Percentiles rank a stretch among this genome's conserved stretches.
Conservation (phyloP, 2,329 filamentous ascomycete species). For the Calonectria pseudoturangicola region DNA sequence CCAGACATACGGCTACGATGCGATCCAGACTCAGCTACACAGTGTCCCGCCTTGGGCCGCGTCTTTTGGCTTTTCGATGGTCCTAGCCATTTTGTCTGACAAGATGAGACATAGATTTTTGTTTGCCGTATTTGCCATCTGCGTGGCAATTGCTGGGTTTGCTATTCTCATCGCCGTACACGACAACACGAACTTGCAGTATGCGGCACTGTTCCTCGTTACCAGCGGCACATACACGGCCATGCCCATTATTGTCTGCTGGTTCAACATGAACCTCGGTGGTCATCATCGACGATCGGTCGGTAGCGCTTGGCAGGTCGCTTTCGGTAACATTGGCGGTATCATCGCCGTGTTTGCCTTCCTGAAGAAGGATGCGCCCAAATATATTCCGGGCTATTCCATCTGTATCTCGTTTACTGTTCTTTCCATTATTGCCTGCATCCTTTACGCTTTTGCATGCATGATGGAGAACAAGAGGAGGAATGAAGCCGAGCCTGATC, state of each 20-base stretch:
- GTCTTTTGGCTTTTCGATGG: constrained; percentile 87
- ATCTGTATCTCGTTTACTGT: constrained; percentile 85
- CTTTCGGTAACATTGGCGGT: constrained; percentile 86
- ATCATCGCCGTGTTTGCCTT: constrained; percentile 86
- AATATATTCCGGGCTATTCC: constrained; percentile 82
- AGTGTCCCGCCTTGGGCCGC: constrained; percentile 77
- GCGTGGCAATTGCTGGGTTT: constrained; percentile 83
- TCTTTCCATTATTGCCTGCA: constrained; percentile 78
- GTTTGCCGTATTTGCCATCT: constrained; percentile 82
- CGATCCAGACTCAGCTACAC: constrained; percentile 75
- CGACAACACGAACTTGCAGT: constrained; percentile 79
- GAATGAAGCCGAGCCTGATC: constrained; percentile 66
- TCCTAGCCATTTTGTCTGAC: constrained; percentile 84
- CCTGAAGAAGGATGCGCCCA: constrained; percentile 78
- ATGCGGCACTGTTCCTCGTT: constrained; percentile 87
- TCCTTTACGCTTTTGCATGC: constrained; percentile 76
- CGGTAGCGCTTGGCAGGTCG: constrained; percentile 85
- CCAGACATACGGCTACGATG: constrained; percentile 76
- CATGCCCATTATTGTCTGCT: constrained; percentile 92
- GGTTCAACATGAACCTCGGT: constrained; percentile 87
- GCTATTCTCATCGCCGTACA: constrained; percentile 84
- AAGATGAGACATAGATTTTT: constrained; percentile 81
- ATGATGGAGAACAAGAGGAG: constrained; percentile 76
- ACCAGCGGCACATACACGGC: constrained; percentile 87
- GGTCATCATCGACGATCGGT: constrained; percentile 83